phyloP scores from a whole-genome alignment of 306 rosid species.

The apple (Malus domestica) region ASM211411v1 NC_041791.1:10601501-10602000 shows the following conservation, averaged over 20 bases:
- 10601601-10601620: background rate
- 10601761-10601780: too few species aligned
- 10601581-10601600: background rate
- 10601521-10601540: background rate
- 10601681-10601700: background rate
- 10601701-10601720: background rate
- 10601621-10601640: background rate
- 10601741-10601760: background rate
- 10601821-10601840: too few species aligned
- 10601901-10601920: too few species aligned
- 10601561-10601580: background rate
- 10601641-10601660: background rate
- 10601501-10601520: too few species aligned
- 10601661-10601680: background rate
- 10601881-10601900: too few species aligned
- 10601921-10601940: too few species aligned
- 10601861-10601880: too few species aligned
- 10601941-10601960: too few species aligned
- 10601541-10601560: background rate
- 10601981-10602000: background rate
- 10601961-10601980: background rate
- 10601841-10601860: rapidly evolving
- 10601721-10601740: background rate
- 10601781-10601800: too few species aligned
- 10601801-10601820: too few species aligned